phyloP scores from a whole-genome alignment of 1,139 yeast species.

The Yamadazyma sp. region DNA sequence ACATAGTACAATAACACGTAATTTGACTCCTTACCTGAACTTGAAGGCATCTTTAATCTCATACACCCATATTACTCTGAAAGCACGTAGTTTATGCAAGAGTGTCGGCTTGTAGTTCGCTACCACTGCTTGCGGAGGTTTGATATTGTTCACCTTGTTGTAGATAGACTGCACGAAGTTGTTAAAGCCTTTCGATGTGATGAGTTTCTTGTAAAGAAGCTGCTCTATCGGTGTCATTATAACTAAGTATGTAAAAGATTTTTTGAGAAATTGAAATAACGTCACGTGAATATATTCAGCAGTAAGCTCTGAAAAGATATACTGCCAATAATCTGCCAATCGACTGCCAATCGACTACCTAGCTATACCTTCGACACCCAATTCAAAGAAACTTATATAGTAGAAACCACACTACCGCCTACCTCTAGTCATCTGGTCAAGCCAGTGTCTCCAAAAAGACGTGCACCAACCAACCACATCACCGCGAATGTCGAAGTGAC shows the following conservation, averaged over 20 bases:
- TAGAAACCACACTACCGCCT: too few species aligned
- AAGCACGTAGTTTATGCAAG: constrained; percentile 61
- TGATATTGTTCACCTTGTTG: constrained; percentile 64
- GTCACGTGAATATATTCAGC: too few species aligned
- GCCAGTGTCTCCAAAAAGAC: too few species aligned
- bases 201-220: constrained; percentile 44
- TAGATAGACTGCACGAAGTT: constrained; percentile 66
- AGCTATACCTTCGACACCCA: too few species aligned
- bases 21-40: background rate
- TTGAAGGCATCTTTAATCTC: constrained; percentile 61
- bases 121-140: constrained; percentile 23
- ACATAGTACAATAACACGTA: too few species aligned
- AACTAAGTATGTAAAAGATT: too few species aligned
- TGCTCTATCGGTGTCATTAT: constrained; percentile 45
- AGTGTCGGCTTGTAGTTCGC: constrained; percentile 47
- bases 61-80: constrained; percentile 58
- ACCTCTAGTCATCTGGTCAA: too few species aligned
- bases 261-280: too few species aligned
- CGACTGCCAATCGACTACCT: too few species aligned
- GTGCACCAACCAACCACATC: background rate
- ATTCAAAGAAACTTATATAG: too few species aligned
- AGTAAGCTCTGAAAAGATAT: too few species aligned
- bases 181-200: constrained; percentile 65
- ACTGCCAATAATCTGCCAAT: too few species aligned
- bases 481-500: constrained; percentile 2